Percentiles rank a stretch among this genome's conserved stretches.
These are phyloP conservation scores for Camelina laxa DNA, from an alignment of 345 rosid genomes.

Conservation along the genomic window DNA sequence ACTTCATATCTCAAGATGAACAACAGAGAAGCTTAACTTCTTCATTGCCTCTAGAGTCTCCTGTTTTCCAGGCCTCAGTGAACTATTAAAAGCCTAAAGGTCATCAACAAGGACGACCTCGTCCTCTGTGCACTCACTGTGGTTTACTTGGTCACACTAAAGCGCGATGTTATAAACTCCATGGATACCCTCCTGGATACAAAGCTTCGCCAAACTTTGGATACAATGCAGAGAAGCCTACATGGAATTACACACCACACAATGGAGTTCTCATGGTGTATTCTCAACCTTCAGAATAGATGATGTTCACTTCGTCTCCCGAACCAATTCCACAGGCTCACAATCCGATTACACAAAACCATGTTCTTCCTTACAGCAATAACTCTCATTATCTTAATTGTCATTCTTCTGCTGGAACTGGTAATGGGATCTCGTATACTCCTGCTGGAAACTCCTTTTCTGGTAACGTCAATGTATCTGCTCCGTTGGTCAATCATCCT, in stretches of 20 bases:
- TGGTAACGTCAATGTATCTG: no score
- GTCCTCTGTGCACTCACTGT: background rate
- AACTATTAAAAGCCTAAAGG: background rate
- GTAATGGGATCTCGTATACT: no score
- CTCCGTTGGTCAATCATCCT: background rate
- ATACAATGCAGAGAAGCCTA: background rate
- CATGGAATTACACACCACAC: background rate
- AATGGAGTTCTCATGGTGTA: background rate
- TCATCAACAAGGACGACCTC: background rate
- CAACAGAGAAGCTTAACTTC: background rate
- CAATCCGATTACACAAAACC: no score
- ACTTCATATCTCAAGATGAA: background rate
- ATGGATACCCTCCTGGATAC: background rate
- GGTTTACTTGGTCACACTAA: background rate
- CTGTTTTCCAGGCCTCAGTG: background rate
- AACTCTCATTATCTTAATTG: no score
- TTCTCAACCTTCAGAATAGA: background rate
- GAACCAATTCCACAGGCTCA: no score
- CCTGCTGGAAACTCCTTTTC: background rate
- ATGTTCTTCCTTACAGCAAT: no score
- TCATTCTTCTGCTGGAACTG: no score
- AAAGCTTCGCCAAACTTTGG: no score
- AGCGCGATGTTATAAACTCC: background rate
- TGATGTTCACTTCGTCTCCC: no score
- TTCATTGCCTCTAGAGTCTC: fast-evolving